These are phyloP conservation scores for Alternaria sp. DNA, from an alignment of 2,329 filamentous ascomycete genomes.

Conservation along the genomic window DNA sequence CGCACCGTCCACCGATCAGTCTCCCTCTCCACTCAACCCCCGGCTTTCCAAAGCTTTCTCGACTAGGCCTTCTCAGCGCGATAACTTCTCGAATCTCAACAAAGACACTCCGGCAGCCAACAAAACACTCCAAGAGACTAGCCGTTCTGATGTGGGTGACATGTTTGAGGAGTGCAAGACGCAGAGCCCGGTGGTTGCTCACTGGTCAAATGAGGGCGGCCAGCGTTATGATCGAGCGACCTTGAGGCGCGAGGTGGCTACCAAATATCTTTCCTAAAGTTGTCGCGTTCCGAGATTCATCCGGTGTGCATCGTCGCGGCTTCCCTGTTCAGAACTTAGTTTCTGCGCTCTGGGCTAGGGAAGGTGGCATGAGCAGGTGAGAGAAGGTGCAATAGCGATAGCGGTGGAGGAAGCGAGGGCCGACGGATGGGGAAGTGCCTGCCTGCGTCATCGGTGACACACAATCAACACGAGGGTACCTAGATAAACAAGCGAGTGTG, in stretches of 20 bases:
- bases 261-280: neutral
- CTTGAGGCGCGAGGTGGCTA: neutral
- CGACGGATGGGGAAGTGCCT: neutral
- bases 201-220: neutral
- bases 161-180: neutral
- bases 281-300: neutral
- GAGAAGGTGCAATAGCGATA: neutral
- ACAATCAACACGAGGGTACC: neutral
- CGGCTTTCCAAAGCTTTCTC: neutral
- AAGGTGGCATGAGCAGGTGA: neutral
- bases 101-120: neutral
- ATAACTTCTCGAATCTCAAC: neutral
- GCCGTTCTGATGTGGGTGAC: accelerated
- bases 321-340: accelerated
- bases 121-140: neutral
- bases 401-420: neutral
- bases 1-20: neutral
- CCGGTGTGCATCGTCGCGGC: neutral
- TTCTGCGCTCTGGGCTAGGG: too few relatives aligned
- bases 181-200: neutral
- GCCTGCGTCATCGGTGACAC: neutral
- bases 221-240: neutral
- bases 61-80: neutral
- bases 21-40: neutral
- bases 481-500: neutral